Percentiles rank a stretch among this genome's conserved stretches.
These are phyloP conservation scores for Nitzschia palea DNA, from an alignment of 108 stramenopile genomes.

Conservation along the genomic window DNA sequence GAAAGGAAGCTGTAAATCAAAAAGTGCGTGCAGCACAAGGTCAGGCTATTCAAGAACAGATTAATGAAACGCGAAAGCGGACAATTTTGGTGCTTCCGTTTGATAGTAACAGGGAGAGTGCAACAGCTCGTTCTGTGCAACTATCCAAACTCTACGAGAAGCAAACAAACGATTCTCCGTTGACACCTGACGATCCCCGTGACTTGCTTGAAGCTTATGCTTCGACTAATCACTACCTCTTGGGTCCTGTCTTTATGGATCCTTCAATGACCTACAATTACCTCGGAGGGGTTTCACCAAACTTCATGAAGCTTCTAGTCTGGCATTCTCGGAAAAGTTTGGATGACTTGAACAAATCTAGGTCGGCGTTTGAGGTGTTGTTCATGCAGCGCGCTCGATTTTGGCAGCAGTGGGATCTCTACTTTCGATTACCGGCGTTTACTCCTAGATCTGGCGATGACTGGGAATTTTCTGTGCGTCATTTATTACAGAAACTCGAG, in stretches of 20 bases:
- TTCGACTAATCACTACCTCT: conserved; percentile 15
- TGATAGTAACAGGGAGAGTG: conserved; percentile 48
- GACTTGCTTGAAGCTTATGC: conserved; percentile 66
- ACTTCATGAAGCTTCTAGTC: conserved; percentile 59
- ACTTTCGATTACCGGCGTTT: conserved; percentile 53
- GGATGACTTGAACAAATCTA: conserved; percentile 23
- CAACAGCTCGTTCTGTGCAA: conserved; percentile 50
- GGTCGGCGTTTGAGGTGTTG: conserved; percentile 50
- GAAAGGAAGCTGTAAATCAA: conserved; percentile 14
- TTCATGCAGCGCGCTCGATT: conserved; percentile 73
- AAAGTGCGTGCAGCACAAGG: conserved; percentile 17
- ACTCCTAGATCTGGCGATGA: conserved; percentile 26
- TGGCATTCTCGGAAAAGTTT: conserved; percentile 51
- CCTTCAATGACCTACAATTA: conserved; percentile 81
- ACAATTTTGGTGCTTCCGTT: conserved; percentile 64
- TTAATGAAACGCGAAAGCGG: conserved; percentile 17
- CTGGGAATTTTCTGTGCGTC: conserved; percentile 52
- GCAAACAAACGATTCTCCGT: conserved; percentile 40
- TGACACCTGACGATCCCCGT: conserved; percentile 32
- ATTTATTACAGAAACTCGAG: conserved; percentile 49
- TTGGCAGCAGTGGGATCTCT: conserved; percentile 78
- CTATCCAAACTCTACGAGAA: conserved; percentile 53
- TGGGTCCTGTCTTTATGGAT: conserved; percentile 75
- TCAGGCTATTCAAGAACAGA: neutral
- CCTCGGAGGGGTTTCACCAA: conserved; percentile 72